Base-by-base conservation (phyloP, 2,329 filamentous ascomycete genomes). In the Aspergillus sergii region DNA sequence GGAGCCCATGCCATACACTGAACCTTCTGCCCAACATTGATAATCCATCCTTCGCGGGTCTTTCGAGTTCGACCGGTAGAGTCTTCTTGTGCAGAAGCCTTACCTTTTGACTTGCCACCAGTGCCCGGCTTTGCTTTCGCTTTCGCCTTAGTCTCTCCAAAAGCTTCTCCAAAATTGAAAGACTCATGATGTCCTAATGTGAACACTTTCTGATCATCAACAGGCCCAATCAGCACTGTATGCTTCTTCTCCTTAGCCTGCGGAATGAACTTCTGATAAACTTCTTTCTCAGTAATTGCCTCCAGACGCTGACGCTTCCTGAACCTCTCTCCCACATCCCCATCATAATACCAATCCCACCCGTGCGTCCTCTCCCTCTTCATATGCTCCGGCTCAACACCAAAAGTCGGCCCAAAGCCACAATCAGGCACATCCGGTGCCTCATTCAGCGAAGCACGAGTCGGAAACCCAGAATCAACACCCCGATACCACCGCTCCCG, bases 1-100 rank as follows among this genome's bases (percentile, higher is more conserved):
- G 81, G 80, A n/a, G 78, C 79, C 82, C 82, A 84, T 19, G 76
- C 76, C 55, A 81, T 62, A 65, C 82, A 83, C 65, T 85, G 82
- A 10, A 88, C 73, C 57, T 81, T 83, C 1, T 79, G 78, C 4
- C 86, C 86, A 23, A 88, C 62, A 69, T 88, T 86, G 53, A 89
- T 68, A 2, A 89, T 70, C 84, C 86, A 89, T 1, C 80, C 80
- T 67, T 81, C 72, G 12, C 77, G 76, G 46, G 68, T 73, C 41
- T 67, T 75, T 43, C 67, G 69, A 36, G 61, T 62, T 66, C 68
- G 34, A 48, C 57, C 59, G 41, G 58, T 32, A 34, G 58, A n/a
- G 43, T 32, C 28, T 51, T 59, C 28, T 19, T 51, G 48, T 21
- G 28, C 11, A n/a, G 28, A 51, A 21, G 53, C 30, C 63, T 62